These are phyloP conservation scores for Rhododendron mucronatum DNA, from an alignment of 148 eudicot species.

Conservation along the genomic window DNA sequence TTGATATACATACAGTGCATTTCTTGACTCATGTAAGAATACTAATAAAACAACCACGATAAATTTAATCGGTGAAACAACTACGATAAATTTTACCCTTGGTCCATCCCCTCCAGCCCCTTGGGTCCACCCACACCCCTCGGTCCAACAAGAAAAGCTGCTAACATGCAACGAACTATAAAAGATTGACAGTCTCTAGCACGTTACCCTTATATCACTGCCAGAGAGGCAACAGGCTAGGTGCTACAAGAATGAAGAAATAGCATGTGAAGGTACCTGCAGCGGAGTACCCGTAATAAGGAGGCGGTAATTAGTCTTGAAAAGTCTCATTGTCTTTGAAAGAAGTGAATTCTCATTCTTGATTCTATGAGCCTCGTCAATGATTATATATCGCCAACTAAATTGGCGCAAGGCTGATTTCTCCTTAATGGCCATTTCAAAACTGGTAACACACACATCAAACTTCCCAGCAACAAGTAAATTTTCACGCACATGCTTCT, in stretches of 20 bases:
- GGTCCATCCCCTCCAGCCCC: neutral
- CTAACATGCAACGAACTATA: neutral
- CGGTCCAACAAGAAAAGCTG: neutral
- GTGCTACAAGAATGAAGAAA: neutral
- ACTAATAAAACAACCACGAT: neutral
- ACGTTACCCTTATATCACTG: neutral
- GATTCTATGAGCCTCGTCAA: slow-evolving; percentile 98
- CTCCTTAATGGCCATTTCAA: slow-evolving; percentile 98
- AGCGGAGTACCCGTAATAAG: slow-evolving; percentile 98
- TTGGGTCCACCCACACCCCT: neutral
- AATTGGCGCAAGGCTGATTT: slow-evolving; percentile 77
- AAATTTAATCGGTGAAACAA: neutral
- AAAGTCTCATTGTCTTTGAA: slow-evolving; percentile 95
- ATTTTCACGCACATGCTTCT: slow-evolving; percentile 86
- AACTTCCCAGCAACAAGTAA: slow-evolving; percentile 93
- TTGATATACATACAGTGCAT: neutral
- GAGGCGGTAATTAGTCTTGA: slow-evolving; percentile 84
- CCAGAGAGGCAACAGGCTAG: neutral
- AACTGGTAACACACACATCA: slow-evolving; percentile 98
- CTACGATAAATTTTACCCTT: neutral
- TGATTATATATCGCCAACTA: slow-evolving; percentile 96
- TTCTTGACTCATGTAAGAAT: neutral
- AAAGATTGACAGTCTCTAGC: neutral
- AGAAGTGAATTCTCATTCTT: slow-evolving; percentile 98
- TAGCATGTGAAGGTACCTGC: slow-evolving; percentile 47